Conservation (phyloP, 139 green algal genomes). For the Microglena sp. region DNA sequence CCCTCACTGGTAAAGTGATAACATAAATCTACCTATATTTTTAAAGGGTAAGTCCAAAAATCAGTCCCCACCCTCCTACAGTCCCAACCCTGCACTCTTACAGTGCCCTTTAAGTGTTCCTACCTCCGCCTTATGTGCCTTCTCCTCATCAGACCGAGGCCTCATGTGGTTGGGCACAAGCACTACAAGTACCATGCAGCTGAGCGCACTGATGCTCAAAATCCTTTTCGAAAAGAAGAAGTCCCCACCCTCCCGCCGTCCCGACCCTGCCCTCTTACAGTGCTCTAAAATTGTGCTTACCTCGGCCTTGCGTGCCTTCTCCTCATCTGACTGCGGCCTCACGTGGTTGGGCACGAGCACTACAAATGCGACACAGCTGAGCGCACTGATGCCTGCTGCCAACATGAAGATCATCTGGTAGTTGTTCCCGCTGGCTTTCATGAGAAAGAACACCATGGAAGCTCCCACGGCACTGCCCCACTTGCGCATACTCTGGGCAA, state of each 20-base stretch:
- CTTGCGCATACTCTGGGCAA: slow-evolving; percentile 51
- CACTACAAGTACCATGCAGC: slow-evolving; percentile 29
- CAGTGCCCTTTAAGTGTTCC: no score
- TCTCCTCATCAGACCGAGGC: not conserved
- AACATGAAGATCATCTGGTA: slow-evolving; percentile 50
- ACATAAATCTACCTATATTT: no score
- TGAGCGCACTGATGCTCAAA: slow-evolving; percentile 19
- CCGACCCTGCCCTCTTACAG: no score
- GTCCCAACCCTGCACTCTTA: no score
- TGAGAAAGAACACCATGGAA: slow-evolving; percentile 38
- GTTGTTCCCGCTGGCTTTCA: slow-evolving; percentile 52
- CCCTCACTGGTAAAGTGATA: no score
- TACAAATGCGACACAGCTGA: slow-evolving; percentile 32
- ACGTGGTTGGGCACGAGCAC: slow-evolving; percentile 33
- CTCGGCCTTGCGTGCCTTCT: no score
- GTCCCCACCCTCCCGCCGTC: no score
- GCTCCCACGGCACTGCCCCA: slow-evolving; percentile 44
- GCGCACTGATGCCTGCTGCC: slow-evolving; percentile 27
- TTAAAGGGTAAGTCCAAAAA: no score
- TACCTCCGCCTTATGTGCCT: no score
- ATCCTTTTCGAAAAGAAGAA: no score
- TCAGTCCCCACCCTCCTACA: no score
- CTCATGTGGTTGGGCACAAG: slow-evolving; percentile 35
- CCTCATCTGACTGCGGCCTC: not conserved
- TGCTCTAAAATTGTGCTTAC: no score